Evolutionary conservation across 2,329 filamentous ascomycete species (phyloP).

Genomic region (Xylaria sp.): DNA sequence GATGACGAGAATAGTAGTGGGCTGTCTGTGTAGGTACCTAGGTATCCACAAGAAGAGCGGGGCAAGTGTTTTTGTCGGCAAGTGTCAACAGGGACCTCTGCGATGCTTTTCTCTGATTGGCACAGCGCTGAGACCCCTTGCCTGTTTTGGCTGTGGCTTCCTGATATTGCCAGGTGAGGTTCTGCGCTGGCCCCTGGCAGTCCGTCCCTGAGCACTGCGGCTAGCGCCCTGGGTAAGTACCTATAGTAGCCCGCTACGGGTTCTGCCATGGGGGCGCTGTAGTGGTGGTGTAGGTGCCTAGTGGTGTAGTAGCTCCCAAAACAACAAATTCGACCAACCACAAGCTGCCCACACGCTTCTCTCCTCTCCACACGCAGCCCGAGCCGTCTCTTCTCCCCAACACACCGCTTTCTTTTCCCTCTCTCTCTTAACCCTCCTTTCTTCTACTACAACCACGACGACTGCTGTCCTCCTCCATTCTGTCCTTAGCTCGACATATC

Average conservation of each 20-base stretch:
- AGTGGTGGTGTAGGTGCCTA: background rate
- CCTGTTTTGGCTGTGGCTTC: slow-evolving; percentile 23
- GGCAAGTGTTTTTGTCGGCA: slow-evolving; percentile 27
- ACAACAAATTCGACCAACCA: slow-evolving; percentile 21
- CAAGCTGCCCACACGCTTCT: slow-evolving; percentile 21
- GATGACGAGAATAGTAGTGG: slow-evolving; percentile 1
- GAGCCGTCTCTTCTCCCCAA: slow-evolving; percentile 30
- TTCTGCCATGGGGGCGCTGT: too few species aligned
- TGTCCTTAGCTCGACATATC: slow-evolving; percentile 34
- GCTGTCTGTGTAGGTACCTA: background rate
- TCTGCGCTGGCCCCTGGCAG: slow-evolving; percentile 15
- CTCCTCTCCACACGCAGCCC: slow-evolving; percentile 30
- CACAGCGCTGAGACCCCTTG: slow-evolving; percentile 1
- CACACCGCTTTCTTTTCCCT: slow-evolving; percentile 31
- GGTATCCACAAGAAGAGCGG: slow-evolving; percentile 13
- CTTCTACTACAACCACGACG: slow-evolving; percentile 28
- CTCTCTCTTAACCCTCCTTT: slow-evolving; percentile 34
- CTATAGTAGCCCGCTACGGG: too few species aligned
- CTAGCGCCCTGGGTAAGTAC: too few species aligned
- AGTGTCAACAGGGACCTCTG: slow-evolving; percentile 23
- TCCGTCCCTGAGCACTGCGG: too few species aligned
- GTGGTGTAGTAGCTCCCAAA: slow-evolving; percentile 5
- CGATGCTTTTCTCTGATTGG: slow-evolving; percentile 21
- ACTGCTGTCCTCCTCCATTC: slow-evolving; percentile 26
- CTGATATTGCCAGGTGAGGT: background rate